Evolutionary conservation across 495 filamentous ascomycete genomes (phyloP), one percentile per base, ranked within the genome.

Genomic region (Trichoderma orchidacearum): DNA sequence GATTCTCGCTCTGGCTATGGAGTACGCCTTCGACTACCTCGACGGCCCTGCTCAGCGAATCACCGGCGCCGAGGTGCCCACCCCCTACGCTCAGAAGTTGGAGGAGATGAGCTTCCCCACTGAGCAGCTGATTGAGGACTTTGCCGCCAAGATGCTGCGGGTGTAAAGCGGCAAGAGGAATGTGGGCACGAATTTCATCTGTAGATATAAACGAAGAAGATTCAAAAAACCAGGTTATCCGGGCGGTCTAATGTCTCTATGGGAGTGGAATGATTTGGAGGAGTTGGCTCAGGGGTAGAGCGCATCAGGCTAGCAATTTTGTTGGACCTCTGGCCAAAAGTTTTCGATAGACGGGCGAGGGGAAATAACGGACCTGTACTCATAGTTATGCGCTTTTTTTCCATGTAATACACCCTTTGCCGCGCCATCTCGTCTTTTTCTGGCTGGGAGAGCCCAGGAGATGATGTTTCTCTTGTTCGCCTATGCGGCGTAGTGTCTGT

Each of bases 11-110:
- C 76, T 95, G 36, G 85, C 88, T 56, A 94, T 94, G 87, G 93
- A 98, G 74, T 97, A 96, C 71, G 92, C 83, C 58, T 98, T 97
- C 70, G 93, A 97, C 76, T 96, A 94, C 77, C 82, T 98, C 59
- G 85, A 95, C 60, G 87, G 88, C 60, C 93, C 93, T 36, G 93
- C 90, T 58, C 85, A 92, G 69, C 83, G 92, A 71, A 82, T 97
- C 63, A 95, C 89, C 56, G 93, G 92, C 72, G 92, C 93, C 58
- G 92, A 96, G 71, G 93, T 97, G 12, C 92, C 91, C 56, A 96
- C 91, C 48, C 91, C 92, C 53, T 96, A 96, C 71, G 89, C 90
- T 51, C 73, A 81, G 68, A 84, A 85, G 62, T 80, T 96, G 57
- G 93, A 98, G 79, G 78, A 88, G 66, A 84, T 97, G 86, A 76